Conservation (phyloP, 176 grass and related monocot genomes). For the Pontederia paniculata region DNA sequence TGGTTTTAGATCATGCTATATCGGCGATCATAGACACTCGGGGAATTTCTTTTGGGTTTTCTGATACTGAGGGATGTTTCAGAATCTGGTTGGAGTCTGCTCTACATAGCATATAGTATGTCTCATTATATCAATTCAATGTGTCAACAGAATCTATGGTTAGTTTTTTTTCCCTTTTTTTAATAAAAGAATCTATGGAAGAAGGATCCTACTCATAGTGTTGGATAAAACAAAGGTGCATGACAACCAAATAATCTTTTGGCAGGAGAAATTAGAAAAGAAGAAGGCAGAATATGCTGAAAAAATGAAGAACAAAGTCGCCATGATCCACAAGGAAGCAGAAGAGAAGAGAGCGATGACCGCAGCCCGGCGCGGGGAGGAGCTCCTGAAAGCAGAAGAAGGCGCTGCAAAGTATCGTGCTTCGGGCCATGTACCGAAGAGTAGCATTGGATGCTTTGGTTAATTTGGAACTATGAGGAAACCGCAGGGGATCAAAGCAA, state of each 20-base stretch:
- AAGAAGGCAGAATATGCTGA: conserved; percentile 32
- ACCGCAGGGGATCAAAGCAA: too few species aligned
- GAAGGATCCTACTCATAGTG: too few species aligned
- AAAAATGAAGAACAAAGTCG: conserved; percentile 39
- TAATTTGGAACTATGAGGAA: too few species aligned
- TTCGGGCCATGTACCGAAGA: conserved; percentile 17
- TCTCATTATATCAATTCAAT: too few species aligned
- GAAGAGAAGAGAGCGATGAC: conserved; percentile 34
- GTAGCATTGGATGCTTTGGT: background rate
- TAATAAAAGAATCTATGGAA: background rate
- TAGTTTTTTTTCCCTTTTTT: background rate
- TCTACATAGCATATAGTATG: too few species aligned
- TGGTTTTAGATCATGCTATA: too few species aligned
- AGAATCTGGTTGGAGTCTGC: too few species aligned
- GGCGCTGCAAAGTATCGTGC: conserved; percentile 23
- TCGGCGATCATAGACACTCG: too few species aligned
- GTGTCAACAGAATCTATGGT: too few species aligned
- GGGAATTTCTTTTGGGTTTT: too few species aligned
- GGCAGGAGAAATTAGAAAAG: conserved; percentile 48
- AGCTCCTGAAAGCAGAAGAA: conserved; percentile 24
- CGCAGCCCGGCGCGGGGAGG: conserved; percentile 13
- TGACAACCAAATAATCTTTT: too few species aligned
- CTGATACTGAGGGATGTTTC: too few species aligned
- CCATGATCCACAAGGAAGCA: conserved; percentile 35
- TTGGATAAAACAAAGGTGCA: background rate